These are phyloP conservation scores for Naganishia onofrii DNA, from an alignment of 768 basidiomycete species.

Conservation along the genomic window DNA sequence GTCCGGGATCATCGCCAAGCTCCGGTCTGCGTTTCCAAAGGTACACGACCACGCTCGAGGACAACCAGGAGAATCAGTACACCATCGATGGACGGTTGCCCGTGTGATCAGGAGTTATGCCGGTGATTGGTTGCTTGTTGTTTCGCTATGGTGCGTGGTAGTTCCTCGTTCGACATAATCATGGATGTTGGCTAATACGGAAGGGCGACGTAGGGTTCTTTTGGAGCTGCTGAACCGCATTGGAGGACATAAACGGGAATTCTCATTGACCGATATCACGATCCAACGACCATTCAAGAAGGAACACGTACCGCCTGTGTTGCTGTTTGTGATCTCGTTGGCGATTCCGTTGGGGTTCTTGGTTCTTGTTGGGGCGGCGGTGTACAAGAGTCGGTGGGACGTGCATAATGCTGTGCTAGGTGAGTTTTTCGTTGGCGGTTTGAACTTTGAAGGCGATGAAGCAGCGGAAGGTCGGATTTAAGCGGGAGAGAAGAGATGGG, in stretches of 20 bases:
- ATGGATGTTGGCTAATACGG: no score
- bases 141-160: conserved; percentile 47
- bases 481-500: no score
- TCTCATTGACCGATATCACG: conserved; percentile 47
- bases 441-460: no score
- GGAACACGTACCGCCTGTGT: conserved; percentile 45
- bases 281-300: conserved; percentile 48
- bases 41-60: background rate
- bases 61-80: conserved; percentile 6
- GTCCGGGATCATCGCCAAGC: conserved; percentile 38
- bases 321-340: conserved; percentile 55
- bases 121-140: conserved; percentile 46
- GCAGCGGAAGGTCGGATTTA: no score
- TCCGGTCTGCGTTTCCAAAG: conserved; percentile 45
- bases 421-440: no score
- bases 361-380: conserved; percentile 66
- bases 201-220: conserved; percentile 42
- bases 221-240: conserved; percentile 42
- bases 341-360: conserved; percentile 71
- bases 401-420: conserved; percentile 64
- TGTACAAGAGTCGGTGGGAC: conserved; percentile 85
- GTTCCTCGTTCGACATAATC: no score
- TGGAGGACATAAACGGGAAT: conserved; percentile 49
- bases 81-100: conserved; percentile 34
- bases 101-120: conserved; percentile 42